Conservation (phyloP, 2,329 filamentous ascomycete species). For the Claviceps quebecensis region DNA sequence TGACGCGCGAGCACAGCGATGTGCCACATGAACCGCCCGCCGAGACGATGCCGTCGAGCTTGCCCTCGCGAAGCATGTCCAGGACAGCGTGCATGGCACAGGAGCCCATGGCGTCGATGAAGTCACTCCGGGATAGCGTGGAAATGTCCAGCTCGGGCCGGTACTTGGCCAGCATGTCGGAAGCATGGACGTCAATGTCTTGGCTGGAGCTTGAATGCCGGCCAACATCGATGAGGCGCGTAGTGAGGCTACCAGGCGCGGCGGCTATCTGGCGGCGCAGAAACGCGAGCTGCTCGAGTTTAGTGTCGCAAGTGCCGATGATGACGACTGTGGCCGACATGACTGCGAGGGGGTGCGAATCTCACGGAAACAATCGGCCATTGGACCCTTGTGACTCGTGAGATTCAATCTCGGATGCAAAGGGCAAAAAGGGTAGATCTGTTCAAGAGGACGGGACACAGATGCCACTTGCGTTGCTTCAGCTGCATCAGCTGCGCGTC, state of each 20-base stretch:
- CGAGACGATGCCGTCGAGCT: slow-evolving; percentile 42
- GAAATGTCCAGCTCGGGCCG: slow-evolving; percentile 18
- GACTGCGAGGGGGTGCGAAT: too few species aligned
- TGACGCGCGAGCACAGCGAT: slow-evolving; percentile 42
- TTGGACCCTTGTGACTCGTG: too few species aligned
- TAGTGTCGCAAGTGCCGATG: slow-evolving; percentile 52
- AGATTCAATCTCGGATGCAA: too few species aligned
- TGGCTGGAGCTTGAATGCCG: slow-evolving; percentile 25
- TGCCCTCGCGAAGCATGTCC: slow-evolving; percentile 20
- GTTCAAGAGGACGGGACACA: too few species aligned
- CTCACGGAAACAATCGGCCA: too few species aligned
- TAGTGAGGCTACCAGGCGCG: slow-evolving; percentile 4
- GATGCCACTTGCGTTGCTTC: too few species aligned
- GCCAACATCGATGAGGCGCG: slow-evolving; percentile 30
- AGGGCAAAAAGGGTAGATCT: too few species aligned
- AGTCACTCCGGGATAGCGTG: slow-evolving; percentile 34
- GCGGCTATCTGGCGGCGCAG: slow-evolving; percentile 32
- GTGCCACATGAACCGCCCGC: slow-evolving; percentile 52
- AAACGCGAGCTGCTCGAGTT: slow-evolving; percentile 44
- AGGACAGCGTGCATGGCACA: slow-evolving; percentile 29
- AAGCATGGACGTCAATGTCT: slow-evolving; percentile 32
- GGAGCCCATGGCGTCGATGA: slow-evolving; percentile 40
- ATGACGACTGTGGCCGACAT: slow-evolving; percentile 31
- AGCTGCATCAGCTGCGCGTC: too few species aligned
- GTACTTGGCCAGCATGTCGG: slow-evolving; percentile 24